A percentile compares a stretch with the other conserved stretches of the same genome.
Evolutionary conservation across 2,329 filamentous ascomycete species (phyloP).

Genomic region (Aureobasidium sp.): DNA sequence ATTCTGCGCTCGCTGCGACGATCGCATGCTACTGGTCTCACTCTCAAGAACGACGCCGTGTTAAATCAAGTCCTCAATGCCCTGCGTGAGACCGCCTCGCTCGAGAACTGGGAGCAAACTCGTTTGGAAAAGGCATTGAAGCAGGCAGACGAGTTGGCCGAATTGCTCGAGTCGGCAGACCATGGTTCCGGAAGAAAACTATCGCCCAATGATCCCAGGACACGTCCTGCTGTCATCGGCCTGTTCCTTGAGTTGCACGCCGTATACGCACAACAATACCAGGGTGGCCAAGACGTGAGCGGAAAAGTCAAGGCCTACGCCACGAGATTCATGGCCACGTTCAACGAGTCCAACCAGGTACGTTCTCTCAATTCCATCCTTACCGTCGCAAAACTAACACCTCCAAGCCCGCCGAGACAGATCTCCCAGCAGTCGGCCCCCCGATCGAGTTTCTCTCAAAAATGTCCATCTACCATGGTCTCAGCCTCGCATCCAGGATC

Average conservation of each 20-base stretch:
- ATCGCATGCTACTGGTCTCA: slow-evolving; percentile 29
- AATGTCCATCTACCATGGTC: slow-evolving; percentile 38
- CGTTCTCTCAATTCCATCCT: background rate
- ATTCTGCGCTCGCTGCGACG: slow-evolving; percentile 29
- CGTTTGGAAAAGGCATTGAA: slow-evolving; percentile 33
- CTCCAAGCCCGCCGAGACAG: slow-evolving; percentile 17
- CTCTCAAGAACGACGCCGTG: slow-evolving; percentile 27
- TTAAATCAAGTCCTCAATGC: slow-evolving; percentile 30
- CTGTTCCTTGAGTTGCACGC: slow-evolving; percentile 39
- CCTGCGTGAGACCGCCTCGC: slow-evolving; percentile 30
- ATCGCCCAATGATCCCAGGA: slow-evolving; percentile 26
- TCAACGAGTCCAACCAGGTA: slow-evolving; percentile 19
- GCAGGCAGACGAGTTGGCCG: slow-evolving; percentile 33
- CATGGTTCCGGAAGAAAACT: slow-evolving; percentile 29
- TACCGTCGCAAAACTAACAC: background rate
- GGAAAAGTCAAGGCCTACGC: slow-evolving; percentile 35
- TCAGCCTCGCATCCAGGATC: slow-evolving; percentile 36
- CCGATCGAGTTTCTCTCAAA: slow-evolving; percentile 26
- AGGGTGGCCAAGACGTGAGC: slow-evolving; percentile 28
- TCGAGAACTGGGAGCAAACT: slow-evolving; percentile 30
- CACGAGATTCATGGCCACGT: slow-evolving; percentile 31
- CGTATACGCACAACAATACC: slow-evolving; percentile 32
- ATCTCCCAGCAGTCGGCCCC: slow-evolving; percentile 12
- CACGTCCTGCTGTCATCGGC: slow-evolving; percentile 34
- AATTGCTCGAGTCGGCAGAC: slow-evolving; percentile 35